Percentiles rank a stretch among this genome's conserved stretches.
These are phyloP conservation scores for Kazachstania kunashirensis DNA, from an alignment of 805 yeast genomes.

Conservation along the genomic window DNA sequence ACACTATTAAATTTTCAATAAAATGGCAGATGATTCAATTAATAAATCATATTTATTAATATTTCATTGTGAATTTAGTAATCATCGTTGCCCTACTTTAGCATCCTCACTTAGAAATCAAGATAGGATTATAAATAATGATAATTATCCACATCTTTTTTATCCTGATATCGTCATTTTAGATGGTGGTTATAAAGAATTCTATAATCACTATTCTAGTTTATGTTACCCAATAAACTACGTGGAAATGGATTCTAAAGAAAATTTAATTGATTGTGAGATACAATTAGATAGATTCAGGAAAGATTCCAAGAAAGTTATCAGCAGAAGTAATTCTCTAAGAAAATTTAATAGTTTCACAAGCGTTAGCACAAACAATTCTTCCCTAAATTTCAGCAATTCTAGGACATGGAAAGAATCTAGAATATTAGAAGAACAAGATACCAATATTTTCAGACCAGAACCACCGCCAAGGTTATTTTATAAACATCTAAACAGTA, in stretches of 20 bases:
- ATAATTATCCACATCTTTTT: conserved; percentile 67
- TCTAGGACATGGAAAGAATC: background rate
- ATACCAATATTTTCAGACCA: conserved; percentile 8
- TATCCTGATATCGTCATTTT: conserved; percentile 85
- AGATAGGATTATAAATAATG: conserved; percentile 67
- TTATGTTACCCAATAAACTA: conserved; percentile 72
- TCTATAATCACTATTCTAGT: conserved; percentile 47
- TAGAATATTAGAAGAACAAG: background rate
- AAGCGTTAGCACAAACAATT: background rate
- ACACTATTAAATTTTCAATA: conserved; percentile 34
- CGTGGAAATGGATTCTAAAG: conserved; percentile 61
- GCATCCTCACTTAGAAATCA: conserved; percentile 76
- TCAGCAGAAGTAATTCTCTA: conserved; percentile 31
- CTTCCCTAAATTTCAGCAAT: background rate
- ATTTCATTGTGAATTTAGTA: conserved; percentile 91
- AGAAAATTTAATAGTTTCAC: conserved; percentile 6
- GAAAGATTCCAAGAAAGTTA: conserved; percentile 31
- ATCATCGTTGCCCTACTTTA: conserved; percentile 89
- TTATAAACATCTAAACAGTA: conserved; percentile 3
- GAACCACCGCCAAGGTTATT: conserved; percentile 27
- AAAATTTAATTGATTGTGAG: conserved; percentile 35
- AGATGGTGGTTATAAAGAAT: conserved; percentile 84
- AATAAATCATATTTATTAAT: conserved; percentile 39
- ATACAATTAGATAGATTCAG: conserved; percentile 45
- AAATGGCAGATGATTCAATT: background rate